phyloP scores from a whole-genome alignment of 2,329 filamentous ascomycete species.

The Diaporthe sp. region DNA sequence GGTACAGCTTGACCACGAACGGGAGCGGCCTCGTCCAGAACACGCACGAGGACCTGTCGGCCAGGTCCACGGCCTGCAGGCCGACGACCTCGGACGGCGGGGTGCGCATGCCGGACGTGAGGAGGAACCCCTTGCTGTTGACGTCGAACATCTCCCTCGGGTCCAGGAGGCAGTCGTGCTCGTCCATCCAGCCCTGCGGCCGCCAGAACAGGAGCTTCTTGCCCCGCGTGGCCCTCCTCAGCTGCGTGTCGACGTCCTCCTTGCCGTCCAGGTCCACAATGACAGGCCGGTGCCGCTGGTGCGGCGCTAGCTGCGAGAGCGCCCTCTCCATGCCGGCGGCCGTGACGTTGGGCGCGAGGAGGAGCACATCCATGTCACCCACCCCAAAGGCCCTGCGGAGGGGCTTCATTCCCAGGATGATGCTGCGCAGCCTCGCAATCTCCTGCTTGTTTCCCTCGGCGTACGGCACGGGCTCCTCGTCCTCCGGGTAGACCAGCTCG shows the following conservation, averaged over 20 bases:
- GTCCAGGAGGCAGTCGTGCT: slow-evolving; percentile 44
- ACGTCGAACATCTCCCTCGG: slow-evolving; percentile 45
- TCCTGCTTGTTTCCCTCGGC: slow-evolving; percentile 40
- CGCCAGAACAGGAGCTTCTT: slow-evolving; percentile 46
- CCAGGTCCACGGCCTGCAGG: slow-evolving; percentile 38
- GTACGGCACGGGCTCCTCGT: slow-evolving; percentile 46
- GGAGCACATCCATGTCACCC: slow-evolving; percentile 45
- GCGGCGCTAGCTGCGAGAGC: slow-evolving; percentile 43
- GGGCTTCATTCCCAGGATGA: slow-evolving; percentile 46
- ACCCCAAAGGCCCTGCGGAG: slow-evolving; percentile 45
- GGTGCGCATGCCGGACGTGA: slow-evolving; percentile 44
- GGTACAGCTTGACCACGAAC: slow-evolving; percentile 46
- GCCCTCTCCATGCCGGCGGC: slow-evolving; percentile 42
- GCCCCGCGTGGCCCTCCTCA: slow-evolving; percentile 34
- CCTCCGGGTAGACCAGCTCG: slow-evolving; percentile 45
- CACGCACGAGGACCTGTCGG: slow-evolving; percentile 13
- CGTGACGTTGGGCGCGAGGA: slow-evolving; percentile 44
- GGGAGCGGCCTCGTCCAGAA: slow-evolving; percentile 42
- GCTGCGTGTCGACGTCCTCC: slow-evolving; percentile 29
- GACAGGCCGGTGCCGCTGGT: slow-evolving; percentile 43
- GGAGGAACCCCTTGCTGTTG: slow-evolving; percentile 46
- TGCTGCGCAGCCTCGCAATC: slow-evolving; percentile 42
- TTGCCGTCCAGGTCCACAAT: slow-evolving; percentile 42
- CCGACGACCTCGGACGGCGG: slow-evolving; percentile 41
- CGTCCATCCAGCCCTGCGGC: slow-evolving; percentile 46